Conservation (phyloP, 2,329 filamentous ascomycete species). For the Chaetomium sp. region DNA sequence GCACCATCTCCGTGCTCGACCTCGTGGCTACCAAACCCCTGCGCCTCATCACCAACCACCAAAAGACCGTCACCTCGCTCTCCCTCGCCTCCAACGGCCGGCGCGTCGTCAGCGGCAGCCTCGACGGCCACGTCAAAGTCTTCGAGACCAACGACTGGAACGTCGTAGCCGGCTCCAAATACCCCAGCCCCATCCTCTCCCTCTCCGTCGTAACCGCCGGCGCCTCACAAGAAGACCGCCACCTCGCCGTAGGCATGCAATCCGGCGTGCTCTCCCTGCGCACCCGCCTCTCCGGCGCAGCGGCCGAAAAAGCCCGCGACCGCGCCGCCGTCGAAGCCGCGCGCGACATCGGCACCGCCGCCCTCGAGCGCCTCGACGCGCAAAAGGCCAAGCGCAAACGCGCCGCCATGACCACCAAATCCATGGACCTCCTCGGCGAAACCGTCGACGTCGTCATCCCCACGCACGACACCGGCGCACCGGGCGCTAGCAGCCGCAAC, state of each 20-base stretch:
- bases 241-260: constrained; percentile 91
- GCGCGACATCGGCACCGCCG: constrained; percentile 71
- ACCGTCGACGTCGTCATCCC: constrained; percentile 85
- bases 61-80: constrained; percentile 92
- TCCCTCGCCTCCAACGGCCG: constrained; percentile 73
- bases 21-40: constrained; percentile 84
- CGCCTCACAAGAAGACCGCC: constrained; percentile 71
- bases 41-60: constrained; percentile 84
- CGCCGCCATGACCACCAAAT: constrained; percentile 37
- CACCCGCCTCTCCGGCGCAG: constrained; percentile 77
- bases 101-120: constrained; percentile 76
- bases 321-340: constrained; percentile 65
- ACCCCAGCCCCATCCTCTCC: constrained; percentile 82
- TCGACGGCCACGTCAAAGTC: constrained; percentile 95
- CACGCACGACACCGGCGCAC: constrained; percentile 37
- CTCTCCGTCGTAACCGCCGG: constrained; percentile 68
- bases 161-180: constrained; percentile 90
- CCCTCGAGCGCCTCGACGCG: constrained; percentile 66
- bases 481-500: constrained; percentile 37
- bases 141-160: constrained; percentile 95
- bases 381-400: constrained; percentile 64
- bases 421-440: constrained; percentile 77
- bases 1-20: constrained; percentile 84
- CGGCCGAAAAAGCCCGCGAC: constrained; percentile 74
- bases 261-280: constrained; percentile 86